Evolutionary conservation across 805 yeast genomes (phyloP), one percentile per base, ranked within the genome.

Genomic region (Kodamaea restingae): DNA sequence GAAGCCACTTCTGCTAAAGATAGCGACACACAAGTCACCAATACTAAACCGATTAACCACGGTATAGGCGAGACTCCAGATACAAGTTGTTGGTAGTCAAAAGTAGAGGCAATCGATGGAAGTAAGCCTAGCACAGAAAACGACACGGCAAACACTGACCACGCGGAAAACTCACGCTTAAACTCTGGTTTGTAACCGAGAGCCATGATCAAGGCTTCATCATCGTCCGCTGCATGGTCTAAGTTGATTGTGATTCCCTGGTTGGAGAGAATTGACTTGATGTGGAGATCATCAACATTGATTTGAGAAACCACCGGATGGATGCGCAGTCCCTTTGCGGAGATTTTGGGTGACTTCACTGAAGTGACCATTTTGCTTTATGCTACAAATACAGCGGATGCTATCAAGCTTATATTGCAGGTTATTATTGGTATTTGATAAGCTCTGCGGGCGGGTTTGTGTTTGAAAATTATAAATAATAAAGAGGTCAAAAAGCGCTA

Each of bases 131-230:
- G 66, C 36, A 81, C 80, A 2, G 81, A 72, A 53, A 80, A 80
- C 2, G 83, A 76, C 30, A 81, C 81, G 22, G 80, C 75, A 51
- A 79, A 79, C 3, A 78, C 70, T 18, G 81, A 74, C 56, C 76
- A 63, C 14, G 80, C 58, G 11, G 75, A 66, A 50, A 80, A 81
- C 42, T 71, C 76, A 47, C 87, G 71, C 46, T 71, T 71, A 44
- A 81, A 66, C 48, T 81, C 87, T 46, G 75, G 82, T 54, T 76
- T 76, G 55, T 78, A 79, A 18, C 84, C 84, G 50, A 80, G 60
- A 7, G 80, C 78, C 49, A 75, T 54, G 32, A 76, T 74, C 51
- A 70, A 58, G 25, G 78, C 80, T 53, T 76, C 80, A 51, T 76
- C 81, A 7, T 44, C 32, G 44, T 63, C 71, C 7, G 74, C 60